Conservation (phyloP, 371 early-diverging fungal species). For the Mucor mucedo region DNA sequence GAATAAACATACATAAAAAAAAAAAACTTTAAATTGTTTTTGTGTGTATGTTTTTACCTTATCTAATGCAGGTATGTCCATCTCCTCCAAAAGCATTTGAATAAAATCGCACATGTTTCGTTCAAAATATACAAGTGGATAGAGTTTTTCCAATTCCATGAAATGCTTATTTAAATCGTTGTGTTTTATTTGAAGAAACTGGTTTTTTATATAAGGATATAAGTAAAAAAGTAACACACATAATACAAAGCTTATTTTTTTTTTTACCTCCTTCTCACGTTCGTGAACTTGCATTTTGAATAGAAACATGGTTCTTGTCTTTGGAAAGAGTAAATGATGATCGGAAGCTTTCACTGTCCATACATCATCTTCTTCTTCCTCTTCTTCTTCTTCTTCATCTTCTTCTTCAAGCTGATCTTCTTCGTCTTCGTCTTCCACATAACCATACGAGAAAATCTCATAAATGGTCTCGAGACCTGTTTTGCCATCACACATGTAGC, state of each 20-base stretch:
- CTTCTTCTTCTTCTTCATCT: slow-evolving; percentile 27
- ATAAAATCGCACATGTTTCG: slow-evolving; percentile 53
- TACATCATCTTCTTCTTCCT: slow-evolving; percentile 27
- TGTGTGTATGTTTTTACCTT: slow-evolving; percentile 38
- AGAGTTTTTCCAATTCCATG: slow-evolving; percentile 50
- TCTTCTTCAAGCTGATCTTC: slow-evolving; percentile 24
- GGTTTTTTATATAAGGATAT: too few relatives aligned
- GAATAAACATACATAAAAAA: too few relatives aligned
- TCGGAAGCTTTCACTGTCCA: slow-evolving; percentile 53
- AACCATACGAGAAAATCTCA: slow-evolving; percentile 66
- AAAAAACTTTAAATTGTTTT: not conserved
- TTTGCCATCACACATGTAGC: slow-evolving; percentile 62
- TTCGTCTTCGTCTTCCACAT: slow-evolving; percentile 56
- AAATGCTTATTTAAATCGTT: slow-evolving; percentile 53
- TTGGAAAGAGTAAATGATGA: slow-evolving; percentile 55
- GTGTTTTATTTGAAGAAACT: slow-evolving; percentile 49
- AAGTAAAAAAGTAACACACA: not conserved
- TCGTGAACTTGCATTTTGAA: slow-evolving; percentile 55
- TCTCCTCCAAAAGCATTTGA: slow-evolving; percentile 47
- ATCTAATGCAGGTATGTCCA: slow-evolving; percentile 48
- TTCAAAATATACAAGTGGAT: slow-evolving; percentile 53
- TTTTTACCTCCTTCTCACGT: slow-evolving; percentile 52
- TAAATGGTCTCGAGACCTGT: slow-evolving; percentile 59
- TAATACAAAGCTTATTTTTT: not conserved
- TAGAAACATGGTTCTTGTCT: slow-evolving; percentile 54